Evolutionary conservation across 2,329 filamentous ascomycete genomes (phyloP), one percentile per base, ranked within the genome.

Genomic region (Colletotrichum viniferum): DNA sequence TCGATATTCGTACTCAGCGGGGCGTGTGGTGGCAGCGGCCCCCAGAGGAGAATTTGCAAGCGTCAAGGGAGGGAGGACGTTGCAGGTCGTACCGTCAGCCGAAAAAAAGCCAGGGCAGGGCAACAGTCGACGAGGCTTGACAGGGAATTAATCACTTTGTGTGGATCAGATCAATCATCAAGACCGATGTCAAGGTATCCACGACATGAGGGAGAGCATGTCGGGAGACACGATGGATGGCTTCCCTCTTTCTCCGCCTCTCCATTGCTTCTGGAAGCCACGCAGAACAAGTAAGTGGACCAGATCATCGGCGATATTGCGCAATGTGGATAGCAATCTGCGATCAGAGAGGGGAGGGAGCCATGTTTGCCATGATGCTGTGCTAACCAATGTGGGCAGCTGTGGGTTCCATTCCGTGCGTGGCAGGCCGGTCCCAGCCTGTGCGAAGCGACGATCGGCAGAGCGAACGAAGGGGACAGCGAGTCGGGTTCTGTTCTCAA

Each of bases 181-280:
- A 26, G 61, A 56, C 32, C 61, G 28, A 21, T 28, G 43, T 63
- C 58, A 13, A 55, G 38, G 36, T 56, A 48, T 65, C 52, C 55
- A 55, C 64, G n/a, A n/a, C 28, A 21, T 12, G 10, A 52, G 28
- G 65, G 64, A 69, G 68, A 21, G 61, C 43, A 38, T 32, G 56
- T 60, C 30, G 56, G 56, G 34, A 64, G 70, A 21, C 26, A 70
- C 32, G 48, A 64, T 58, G 48, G 24, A 12, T 30, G 61, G 73
- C 16, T 36, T 48, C 62, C 24, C 26, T 26, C 62, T 28, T 72
- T 73, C 62, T 68, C 69, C 69, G 56, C 56, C 69, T 68, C 68
- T 24, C 69, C 69, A 75, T 75, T 75, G 18, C 73, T 75, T 75
- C 73, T 75, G 69, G 73, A 75, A 73, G 69, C 62, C 43, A 30